A percentile compares a stretch with the other conserved stretches of the same genome.
Evolutionary conservation across 139 green algal genomes (phyloP).

Genomic region (Chlorella sp.): DNA sequence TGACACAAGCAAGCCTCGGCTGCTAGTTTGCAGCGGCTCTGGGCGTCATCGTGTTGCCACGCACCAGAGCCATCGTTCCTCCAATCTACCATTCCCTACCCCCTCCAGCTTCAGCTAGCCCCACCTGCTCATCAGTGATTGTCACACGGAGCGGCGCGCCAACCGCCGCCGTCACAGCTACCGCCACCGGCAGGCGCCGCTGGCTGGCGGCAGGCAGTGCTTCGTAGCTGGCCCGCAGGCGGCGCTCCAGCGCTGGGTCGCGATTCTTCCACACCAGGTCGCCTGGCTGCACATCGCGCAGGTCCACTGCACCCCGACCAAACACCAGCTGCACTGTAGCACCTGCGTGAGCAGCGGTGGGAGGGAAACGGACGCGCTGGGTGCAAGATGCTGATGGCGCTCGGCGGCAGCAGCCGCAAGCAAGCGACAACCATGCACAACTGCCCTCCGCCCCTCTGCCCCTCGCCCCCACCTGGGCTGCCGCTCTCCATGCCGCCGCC

Average conservation of each 20-base stretch:
- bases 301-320: conserved; percentile 49
- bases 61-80: too few species aligned
- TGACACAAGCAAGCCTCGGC: too few species aligned
- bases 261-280: conserved; percentile 78
- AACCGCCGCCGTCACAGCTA: conserved; percentile 44
- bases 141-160: conserved; percentile 55
- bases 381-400: too few species aligned
- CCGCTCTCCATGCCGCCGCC: background rate
- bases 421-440: background rate
- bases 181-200: conserved; percentile 59
- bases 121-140: conserved; percentile 37
- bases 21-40: too few species aligned
- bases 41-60: too few species aligned
- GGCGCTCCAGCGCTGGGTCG: conserved; percentile 62
- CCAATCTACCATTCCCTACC: too few species aligned
- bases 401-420: background rate
- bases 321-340: conserved; percentile 51
- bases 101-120: too few species aligned
- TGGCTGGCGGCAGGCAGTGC: conserved; percentile 33
- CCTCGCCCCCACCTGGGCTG: background rate
- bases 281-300: conserved; percentile 28
- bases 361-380: too few species aligned
- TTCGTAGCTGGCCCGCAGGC: conserved; percentile 56
- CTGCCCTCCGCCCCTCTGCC: background rate
- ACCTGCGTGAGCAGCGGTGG: too few species aligned